These are phyloP conservation scores for Corymbia citriodora DNA, from an alignment of 441 rosid genomes.

Conservation along the genomic window DNA sequence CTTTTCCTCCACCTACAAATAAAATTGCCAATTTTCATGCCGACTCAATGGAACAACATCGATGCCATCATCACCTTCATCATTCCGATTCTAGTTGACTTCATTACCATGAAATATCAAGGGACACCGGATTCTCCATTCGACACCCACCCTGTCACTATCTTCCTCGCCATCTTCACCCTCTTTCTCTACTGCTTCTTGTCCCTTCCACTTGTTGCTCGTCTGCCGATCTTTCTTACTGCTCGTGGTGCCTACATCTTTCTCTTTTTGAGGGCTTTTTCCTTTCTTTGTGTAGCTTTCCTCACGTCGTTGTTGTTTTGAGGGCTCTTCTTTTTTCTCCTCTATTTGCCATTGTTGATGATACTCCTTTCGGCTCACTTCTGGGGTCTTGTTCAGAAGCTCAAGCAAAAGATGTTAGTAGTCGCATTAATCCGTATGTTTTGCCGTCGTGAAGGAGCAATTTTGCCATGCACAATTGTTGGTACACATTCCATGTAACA, in stretches of 20 bases:
- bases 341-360: neutral
- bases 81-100: neutral
- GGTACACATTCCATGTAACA: too few species aligned
- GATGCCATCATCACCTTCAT: rapidly evolving
- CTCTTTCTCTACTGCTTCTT: neutral
- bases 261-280: neutral
- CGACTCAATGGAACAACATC: rapidly evolving
- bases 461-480: neutral
- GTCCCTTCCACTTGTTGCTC: neutral
- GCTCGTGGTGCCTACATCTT: rapidly evolving
- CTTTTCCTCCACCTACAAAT: neutral
- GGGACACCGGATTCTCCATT: neutral
- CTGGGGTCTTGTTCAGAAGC: neutral
- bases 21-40: rapidly evolving
- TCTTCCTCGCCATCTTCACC: neutral
- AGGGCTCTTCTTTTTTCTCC: neutral
- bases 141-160: neutral
- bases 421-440: neutral
- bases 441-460: neutral
- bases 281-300: neutral
- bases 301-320: neutral
- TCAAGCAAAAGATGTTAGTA: neutral
- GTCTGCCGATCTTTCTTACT: neutral
- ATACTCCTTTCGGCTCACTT: neutral
- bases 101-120: neutral